These are phyloP conservation scores for Mycena epipterygia DNA, from an alignment of 768 basidiomycete species.

Conservation along the genomic window DNA sequence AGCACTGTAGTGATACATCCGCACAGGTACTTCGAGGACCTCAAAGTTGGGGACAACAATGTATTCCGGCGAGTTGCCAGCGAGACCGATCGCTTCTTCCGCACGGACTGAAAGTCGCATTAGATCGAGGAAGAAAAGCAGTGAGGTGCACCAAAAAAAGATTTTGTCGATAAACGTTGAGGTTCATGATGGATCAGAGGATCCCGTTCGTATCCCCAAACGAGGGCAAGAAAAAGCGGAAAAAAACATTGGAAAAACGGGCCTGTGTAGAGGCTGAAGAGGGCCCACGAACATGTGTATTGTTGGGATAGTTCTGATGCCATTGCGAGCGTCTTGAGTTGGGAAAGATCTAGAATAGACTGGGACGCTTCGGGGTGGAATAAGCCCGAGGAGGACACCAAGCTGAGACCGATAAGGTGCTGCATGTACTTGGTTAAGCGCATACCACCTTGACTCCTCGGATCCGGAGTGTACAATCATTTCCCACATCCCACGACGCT, in stretches of 20 bases:
- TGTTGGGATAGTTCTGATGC: slow-evolving; percentile 83
- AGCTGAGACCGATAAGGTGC: neutral
- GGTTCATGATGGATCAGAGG: neutral
- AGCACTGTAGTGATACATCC: slow-evolving; percentile 85
- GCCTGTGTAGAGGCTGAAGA: slow-evolving; percentile 33
- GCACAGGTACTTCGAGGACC: slow-evolving; percentile 77
- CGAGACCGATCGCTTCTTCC: slow-evolving; percentile 92
- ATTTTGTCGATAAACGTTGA: neutral
- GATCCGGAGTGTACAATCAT: no score
- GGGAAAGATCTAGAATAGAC: slow-evolving; percentile 71
- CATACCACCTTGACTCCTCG: no score
- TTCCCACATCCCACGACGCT: no score
- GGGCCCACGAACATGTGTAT: slow-evolving; percentile 79
- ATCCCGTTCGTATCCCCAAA: neutral
- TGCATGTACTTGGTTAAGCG: slow-evolving; percentile 20
- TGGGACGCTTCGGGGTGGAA: slow-evolving; percentile 78
- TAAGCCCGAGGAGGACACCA: slow-evolving; percentile 41
- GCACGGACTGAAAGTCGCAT: slow-evolving; percentile 78
- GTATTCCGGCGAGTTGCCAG: slow-evolving; percentile 87
- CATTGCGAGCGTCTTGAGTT: slow-evolving; percentile 62
- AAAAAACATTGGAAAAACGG: no score
- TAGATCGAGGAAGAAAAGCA: slow-evolving; percentile 20
- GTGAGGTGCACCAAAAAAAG: slow-evolving; percentile 10
- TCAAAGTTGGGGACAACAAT: slow-evolving; percentile 71
- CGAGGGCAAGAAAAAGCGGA: slow-evolving; percentile 17